Percentiles rank a stretch among this genome's conserved stretches.
These are phyloP conservation scores for Inga oerstediana DNA, from an alignment of 306 rosid species.

Conservation along the genomic window DNA sequence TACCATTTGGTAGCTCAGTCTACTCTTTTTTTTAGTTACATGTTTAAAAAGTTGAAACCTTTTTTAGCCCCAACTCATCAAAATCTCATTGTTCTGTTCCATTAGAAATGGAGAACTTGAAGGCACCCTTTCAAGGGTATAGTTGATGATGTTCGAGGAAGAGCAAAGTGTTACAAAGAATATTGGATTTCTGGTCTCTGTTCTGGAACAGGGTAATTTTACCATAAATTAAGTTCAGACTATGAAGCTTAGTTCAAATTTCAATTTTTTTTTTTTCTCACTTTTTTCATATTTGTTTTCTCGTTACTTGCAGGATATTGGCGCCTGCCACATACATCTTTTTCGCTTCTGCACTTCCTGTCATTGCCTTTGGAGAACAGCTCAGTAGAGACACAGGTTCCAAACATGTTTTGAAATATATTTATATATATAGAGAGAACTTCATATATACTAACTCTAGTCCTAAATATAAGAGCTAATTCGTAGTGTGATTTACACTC, in stretches of 20 bases:
- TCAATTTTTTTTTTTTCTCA: background rate
- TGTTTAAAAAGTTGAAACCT: background rate
- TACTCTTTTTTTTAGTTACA: background rate
- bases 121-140: slow-evolving; percentile 66
- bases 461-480: too few species aligned
- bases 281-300: background rate
- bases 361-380: slow-evolving; percentile 82
- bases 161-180: slow-evolving; percentile 66
- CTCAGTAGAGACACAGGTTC: slow-evolving; percentile 74
- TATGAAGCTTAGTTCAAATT: background rate
- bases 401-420: background rate
- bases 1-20: background rate
- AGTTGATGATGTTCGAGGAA: slow-evolving; percentile 56
- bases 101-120: slow-evolving; percentile 56
- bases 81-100: background rate
- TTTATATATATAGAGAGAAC: too few species aligned
- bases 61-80: background rate
- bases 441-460: too few species aligned
- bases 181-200: slow-evolving; percentile 71
- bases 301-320: slow-evolving; percentile 49
- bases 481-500: too few species aligned
- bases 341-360: slow-evolving; percentile 90
- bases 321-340: slow-evolving; percentile 78
- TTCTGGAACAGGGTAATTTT: slow-evolving; percentile 69
- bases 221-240: background rate